Conservation (phyloP, 2,329 filamentous ascomycete species). For the Epichloe brachyelytri region DNA sequence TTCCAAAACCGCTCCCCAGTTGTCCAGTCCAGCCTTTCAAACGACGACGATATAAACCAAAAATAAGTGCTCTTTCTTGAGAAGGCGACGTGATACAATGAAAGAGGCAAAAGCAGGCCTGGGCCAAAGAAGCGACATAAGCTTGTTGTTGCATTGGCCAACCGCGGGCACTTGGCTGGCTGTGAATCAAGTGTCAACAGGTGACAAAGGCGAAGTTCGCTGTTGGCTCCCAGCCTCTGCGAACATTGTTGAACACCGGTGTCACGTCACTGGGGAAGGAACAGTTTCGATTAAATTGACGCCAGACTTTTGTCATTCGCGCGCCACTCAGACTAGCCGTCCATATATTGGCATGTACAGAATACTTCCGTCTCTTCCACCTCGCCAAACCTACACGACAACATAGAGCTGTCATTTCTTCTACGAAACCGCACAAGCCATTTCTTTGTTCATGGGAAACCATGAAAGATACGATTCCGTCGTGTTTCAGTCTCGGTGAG, state of each 20-base stretch:
- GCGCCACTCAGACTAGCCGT: neutral
- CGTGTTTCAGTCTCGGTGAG: neutral
- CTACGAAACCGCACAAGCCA: neutral
- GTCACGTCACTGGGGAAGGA: neutral
- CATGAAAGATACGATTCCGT: neutral
- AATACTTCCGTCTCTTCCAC: neutral
- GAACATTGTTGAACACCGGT: neutral
- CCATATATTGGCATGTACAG: neutral
- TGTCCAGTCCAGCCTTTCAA: neutral
- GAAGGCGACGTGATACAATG: neutral
- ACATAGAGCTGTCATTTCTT: neutral
- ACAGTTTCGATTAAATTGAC: neutral
- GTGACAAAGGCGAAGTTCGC: neutral
- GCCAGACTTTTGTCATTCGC: neutral
- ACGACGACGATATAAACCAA: neutral
- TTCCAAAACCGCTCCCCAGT: neutral
- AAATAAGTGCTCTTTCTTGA: neutral
- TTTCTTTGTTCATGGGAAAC: neutral
- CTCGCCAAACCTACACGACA: neutral
- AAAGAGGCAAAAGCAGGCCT: neutral
- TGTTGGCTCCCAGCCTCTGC: neutral
- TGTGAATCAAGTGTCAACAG: constrained; percentile 1
- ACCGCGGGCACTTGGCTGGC: neutral
- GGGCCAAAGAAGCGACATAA: neutral
- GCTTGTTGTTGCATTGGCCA: neutral